phyloP scores from a whole-genome alignment of 164 flowering plant species.

The Paratinospora sagittata region DNA sequence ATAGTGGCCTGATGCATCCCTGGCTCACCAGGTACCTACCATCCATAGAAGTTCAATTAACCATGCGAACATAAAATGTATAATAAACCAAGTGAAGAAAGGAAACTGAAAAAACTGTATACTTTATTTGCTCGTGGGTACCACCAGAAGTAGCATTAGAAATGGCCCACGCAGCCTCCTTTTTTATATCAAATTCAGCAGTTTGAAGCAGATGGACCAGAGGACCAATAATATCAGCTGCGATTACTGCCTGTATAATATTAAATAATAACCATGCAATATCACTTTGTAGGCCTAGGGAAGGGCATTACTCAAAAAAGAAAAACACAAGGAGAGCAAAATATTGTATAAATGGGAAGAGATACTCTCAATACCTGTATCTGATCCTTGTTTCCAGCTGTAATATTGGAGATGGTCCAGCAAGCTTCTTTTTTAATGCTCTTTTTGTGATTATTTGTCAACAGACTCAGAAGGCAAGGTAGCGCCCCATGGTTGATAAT shows the following conservation, averaged over 20 bases:
- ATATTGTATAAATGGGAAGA: background rate
- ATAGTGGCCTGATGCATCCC: slow-evolving; percentile 59
- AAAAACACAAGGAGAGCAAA: background rate
- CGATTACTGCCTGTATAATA: slow-evolving; percentile 60
- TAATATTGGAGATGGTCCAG: slow-evolving; percentile 85
- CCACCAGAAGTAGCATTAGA: slow-evolving; percentile 89
- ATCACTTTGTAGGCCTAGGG: background rate
- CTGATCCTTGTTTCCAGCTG: no score
- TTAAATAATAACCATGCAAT: background rate
- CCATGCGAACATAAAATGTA: background rate
- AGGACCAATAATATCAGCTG: slow-evolving; percentile 66
- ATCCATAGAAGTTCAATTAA: background rate
- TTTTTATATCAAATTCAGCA: slow-evolving; percentile 81
- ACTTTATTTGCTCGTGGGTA: slow-evolving; percentile 75
- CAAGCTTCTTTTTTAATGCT: slow-evolving; percentile 84
- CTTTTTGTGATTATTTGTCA: slow-evolving; percentile 53
- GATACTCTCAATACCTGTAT: slow-evolving; percentile 45
- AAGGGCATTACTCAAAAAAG: background rate
- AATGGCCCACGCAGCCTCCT: slow-evolving; percentile 88
- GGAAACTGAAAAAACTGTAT: slow-evolving; percentile 10
- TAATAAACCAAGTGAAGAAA: background rate
- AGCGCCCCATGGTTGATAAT: slow-evolving; percentile 54
- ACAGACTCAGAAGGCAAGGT: slow-evolving; percentile 50
- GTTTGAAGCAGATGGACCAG: slow-evolving; percentile 69
- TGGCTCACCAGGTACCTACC: slow-evolving; percentile 47